Base-by-base conservation (phyloP, 2,329 filamentous ascomycete genomes). In the Phyllosticta paracitricarpa region DNA sequence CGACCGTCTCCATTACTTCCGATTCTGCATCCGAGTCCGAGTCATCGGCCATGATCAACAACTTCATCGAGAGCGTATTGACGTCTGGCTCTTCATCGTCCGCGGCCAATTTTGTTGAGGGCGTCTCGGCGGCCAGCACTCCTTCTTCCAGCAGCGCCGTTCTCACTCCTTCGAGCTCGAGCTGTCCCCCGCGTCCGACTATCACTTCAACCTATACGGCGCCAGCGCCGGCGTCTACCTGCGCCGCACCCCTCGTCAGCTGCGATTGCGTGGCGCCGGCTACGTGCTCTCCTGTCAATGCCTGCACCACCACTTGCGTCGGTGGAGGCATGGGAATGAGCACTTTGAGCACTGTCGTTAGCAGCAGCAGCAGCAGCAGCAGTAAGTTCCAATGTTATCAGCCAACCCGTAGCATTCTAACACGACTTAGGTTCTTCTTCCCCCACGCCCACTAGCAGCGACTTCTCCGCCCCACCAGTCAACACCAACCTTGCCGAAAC, bases 141-240 rank as follows among this genome's bases (percentile, higher is more conserved):
- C 5, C 28, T 30, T 67, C 72, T 0, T 71, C 73, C 24, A 76
- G 74, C 63, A 66, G 68, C 3, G 72, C 73, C 1, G 72, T 69
- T 14, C 71, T 70, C 12, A 4, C 26, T 10, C 10, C 35, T 14
- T n/a, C 53, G n/a, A 51, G 56, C 22, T 51, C 58, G 5, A 60
- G 35, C 58, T 60, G 58, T 9, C 58, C 58, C 2, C 53, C 58
- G 1, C 53, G 33, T 14, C 53, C 58, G 7, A 54, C 56, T 4
- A 54, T 60, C 8, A 60, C 53, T 3, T 12, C 9, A 26, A 30
- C 26, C 33, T 25, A 30, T 17, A 58, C 60, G 51, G 55, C 51
- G 1, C 30, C 55, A 14, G 24, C 51, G 6, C 51, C 60, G 3
- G 56, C 60, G 4, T 24, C 54, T 5, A 55, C 56, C 2, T 61